phyloP scores from a whole-genome alignment of 768 basidiomycete genomes.

The Suillus clintonianus region DNA sequence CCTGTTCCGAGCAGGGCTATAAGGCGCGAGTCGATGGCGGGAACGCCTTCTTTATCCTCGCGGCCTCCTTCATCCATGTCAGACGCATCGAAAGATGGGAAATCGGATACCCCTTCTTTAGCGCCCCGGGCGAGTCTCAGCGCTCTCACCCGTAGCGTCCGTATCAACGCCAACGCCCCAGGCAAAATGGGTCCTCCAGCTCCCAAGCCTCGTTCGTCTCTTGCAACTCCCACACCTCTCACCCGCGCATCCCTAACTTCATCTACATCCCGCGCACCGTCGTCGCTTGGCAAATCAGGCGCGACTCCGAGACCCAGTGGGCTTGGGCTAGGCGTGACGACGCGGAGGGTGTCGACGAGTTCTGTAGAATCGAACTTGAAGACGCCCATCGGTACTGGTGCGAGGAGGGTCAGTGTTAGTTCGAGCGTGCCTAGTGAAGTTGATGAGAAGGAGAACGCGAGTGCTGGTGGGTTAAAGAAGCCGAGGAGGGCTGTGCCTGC shows the following conservation, averaged over 20 bases:
- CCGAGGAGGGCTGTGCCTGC: slow-evolving; percentile 20
- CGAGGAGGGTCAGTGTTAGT: slow-evolving; percentile 36
- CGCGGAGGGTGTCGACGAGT: slow-evolving; percentile 32
- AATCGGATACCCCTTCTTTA: slow-evolving; percentile 36
- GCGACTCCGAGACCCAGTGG: slow-evolving; percentile 15
- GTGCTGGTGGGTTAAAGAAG: slow-evolving; percentile 3
- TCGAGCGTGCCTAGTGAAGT: slow-evolving; percentile 43
- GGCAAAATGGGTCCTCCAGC: slow-evolving; percentile 54
- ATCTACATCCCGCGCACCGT: slow-evolving; percentile 29
- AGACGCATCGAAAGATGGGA: slow-evolving; percentile 44
- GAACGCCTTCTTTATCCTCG: slow-evolving; percentile 49
- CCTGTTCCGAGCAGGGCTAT: slow-evolving; percentile 11
- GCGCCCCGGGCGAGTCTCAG: slow-evolving; percentile 27
- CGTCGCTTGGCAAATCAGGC: slow-evolving; percentile 26
- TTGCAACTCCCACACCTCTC: slow-evolving; percentile 41
- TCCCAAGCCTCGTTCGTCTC: slow-evolving; percentile 33
- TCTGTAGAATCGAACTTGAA: slow-evolving; percentile 37
- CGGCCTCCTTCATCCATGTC: slow-evolving; percentile 62
- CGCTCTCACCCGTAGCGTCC: slow-evolving; percentile 53
- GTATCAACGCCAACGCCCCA: slow-evolving; percentile 40
- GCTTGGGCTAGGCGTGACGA: slow-evolving; percentile 3
- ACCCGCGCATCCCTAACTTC: not conserved
- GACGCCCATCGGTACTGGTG: slow-evolving; percentile 23
- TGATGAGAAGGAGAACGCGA: slow-evolving; percentile 62
- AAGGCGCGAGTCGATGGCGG: slow-evolving; percentile 58